Evolutionary conservation across 2,329 filamentous ascomycete genomes (phyloP).

Genomic region (Diaporthe nobilis): DNA sequence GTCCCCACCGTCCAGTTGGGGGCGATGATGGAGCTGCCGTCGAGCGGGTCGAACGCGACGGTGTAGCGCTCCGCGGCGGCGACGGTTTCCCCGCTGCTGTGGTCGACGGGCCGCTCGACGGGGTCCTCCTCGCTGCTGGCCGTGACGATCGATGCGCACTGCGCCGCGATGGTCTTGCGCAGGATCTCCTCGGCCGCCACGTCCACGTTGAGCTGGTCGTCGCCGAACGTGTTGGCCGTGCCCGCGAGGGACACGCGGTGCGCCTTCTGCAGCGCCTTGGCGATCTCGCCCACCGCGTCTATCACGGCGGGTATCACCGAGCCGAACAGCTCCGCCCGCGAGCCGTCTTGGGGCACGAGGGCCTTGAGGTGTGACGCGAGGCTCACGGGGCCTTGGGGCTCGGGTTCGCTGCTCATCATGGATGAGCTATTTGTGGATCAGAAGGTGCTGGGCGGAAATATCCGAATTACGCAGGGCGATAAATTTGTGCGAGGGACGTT

Average conservation of each 20-base stretch:
- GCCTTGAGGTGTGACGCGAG: constrained; percentile 44
- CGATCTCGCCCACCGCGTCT: constrained; percentile 59
- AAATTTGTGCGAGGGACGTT: neutral
- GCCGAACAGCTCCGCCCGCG: constrained; percentile 53
- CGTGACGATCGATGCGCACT: constrained; percentile 61
- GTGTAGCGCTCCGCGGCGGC: constrained; percentile 62
- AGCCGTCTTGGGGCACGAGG: constrained; percentile 44
- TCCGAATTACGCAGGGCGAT: neutral
- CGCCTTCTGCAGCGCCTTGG: constrained; percentile 58
- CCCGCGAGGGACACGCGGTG: constrained; percentile 63
- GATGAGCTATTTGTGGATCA: neutral
- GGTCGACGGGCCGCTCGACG: constrained; percentile 57
- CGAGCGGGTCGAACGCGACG: constrained; percentile 74
- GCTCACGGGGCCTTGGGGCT: constrained; percentile 14
- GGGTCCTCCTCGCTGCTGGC: constrained; percentile 75
- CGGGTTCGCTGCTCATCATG: constrained; percentile 3
- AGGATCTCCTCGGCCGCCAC: constrained; percentile 65
- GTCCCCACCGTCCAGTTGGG: constrained; percentile 72
- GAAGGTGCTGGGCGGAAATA: no score
- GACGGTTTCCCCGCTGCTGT: constrained; percentile 12
- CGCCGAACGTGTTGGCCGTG: constrained; percentile 70
- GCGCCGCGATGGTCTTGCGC: constrained; percentile 56
- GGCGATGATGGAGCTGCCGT: constrained; percentile 73
- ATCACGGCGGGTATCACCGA: constrained; percentile 66
- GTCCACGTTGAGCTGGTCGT: constrained; percentile 72